Evolutionary conservation across 169 alveolate species (phyloP).

Genomic region (Toxoplasma gondii): DNA sequence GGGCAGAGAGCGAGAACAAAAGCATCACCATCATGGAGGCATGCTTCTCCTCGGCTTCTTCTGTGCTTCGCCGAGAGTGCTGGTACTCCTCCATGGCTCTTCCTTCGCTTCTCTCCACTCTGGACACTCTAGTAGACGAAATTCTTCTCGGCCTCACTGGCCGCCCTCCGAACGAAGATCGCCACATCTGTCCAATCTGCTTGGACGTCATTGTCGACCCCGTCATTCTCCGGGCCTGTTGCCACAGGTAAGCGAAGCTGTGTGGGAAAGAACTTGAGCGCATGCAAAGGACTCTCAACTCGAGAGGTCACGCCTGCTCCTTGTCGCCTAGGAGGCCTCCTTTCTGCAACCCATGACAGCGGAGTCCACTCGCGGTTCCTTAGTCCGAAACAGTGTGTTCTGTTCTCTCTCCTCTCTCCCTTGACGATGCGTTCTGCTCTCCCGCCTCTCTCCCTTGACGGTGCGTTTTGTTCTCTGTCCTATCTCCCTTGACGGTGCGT

Average conservation of each 20-base stretch:
- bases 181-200: slow-evolving; percentile 60
- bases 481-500: no score
- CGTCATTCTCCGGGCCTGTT: slow-evolving; percentile 62
- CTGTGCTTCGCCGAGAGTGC: slow-evolving; percentile 41
- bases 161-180: slow-evolving; percentile 33
- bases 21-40: slow-evolving; percentile 34
- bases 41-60: slow-evolving; percentile 56
- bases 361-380: no score
- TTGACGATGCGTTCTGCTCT: no score
- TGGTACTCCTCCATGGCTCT: slow-evolving; percentile 56
- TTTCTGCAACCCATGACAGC: no score
- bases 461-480: no score
- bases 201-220: slow-evolving; percentile 64
- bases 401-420: no score
- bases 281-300: no score
- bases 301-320: no score
- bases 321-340: no score
- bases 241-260: slow-evolving; percentile 42
- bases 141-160: slow-evolving; percentile 39
- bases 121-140: slow-evolving; percentile 51
- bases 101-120: slow-evolving; percentile 36
- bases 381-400: no score
- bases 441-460: no score
- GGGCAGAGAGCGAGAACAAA: not conserved
- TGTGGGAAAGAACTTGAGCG: not conserved